These are phyloP conservation scores for Pythium brachiatum DNA, from an alignment of 352 stramenopile genomes.

Conservation along the genomic window DNA sequence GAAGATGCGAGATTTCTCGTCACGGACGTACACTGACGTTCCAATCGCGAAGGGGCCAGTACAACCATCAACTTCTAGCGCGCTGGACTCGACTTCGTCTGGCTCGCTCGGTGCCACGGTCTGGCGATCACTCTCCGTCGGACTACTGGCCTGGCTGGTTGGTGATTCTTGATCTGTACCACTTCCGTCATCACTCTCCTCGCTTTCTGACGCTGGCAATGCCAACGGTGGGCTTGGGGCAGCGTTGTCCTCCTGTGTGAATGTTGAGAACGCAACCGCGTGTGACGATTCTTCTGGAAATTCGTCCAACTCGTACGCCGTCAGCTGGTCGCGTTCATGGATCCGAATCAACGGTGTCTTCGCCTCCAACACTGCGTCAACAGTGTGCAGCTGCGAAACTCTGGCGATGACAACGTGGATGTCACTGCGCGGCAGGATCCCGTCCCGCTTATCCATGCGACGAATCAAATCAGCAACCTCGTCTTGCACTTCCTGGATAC, in stretches of 20 bases:
- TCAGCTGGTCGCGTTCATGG: conserved; percentile 73
- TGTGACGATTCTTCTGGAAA: conserved; percentile 4
- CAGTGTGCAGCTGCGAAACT: conserved; percentile 53
- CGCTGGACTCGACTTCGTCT: neutral
- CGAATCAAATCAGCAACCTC: conserved; percentile 47
- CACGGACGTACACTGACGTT: conserved; percentile 57
- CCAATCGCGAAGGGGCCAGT: conserved; percentile 34
- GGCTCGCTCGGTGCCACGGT: conserved; percentile 10
- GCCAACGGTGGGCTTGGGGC: neutral
- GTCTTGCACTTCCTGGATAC: conserved; percentile 62
- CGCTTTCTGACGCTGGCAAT: conserved; percentile 5
- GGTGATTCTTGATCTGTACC: conserved; percentile 10
- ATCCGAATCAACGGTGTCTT: conserved; percentile 65
- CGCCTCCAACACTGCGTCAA: conserved; percentile 65
- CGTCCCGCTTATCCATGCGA: conserved; percentile 28
- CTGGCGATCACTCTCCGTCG: conserved; percentile 15
- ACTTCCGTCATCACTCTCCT: conserved; percentile 14
- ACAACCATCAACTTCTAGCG: neutral
- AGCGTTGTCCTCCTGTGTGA: neutral
- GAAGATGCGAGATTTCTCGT: conserved; percentile 63
- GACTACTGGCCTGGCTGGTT: neutral
- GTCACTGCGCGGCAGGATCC: conserved; percentile 2
- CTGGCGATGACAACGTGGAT: conserved; percentile 54
- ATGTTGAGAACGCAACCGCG: conserved; percentile 3
- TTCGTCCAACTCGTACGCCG: conserved; percentile 65